Conservation (phyloP, 495 filamentous ascomycete genomes). For the Podospora appendiculata region DNA sequence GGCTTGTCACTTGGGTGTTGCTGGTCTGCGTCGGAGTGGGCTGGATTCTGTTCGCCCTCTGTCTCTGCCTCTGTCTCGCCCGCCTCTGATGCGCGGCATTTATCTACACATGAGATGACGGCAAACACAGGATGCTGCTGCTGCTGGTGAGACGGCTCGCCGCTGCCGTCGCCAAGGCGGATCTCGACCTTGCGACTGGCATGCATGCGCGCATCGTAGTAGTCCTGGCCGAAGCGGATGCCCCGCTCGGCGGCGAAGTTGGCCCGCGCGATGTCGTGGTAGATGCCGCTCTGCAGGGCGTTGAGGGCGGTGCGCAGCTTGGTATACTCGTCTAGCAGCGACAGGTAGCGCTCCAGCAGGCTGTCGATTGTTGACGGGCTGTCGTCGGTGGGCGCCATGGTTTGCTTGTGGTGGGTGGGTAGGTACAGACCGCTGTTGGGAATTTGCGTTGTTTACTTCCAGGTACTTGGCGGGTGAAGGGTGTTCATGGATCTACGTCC, state of each 20-base stretch:
- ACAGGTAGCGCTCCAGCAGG: constrained; percentile 62
- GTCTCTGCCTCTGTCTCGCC: neutral
- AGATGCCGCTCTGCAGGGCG: constrained; percentile 45
- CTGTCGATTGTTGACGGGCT: constrained; percentile 43
- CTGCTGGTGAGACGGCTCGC: neutral
- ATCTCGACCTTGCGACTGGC: constrained; percentile 37
- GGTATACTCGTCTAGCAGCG: constrained; percentile 64
- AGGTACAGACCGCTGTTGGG: too few relatives aligned
- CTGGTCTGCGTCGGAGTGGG: constrained; percentile 7
- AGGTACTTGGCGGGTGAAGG: too few relatives aligned
- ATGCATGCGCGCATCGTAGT: constrained; percentile 68
- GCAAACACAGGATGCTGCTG: neutral
- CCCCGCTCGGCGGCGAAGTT: constrained; percentile 62
- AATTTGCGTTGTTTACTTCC: too few relatives aligned
- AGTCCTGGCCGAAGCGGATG: constrained; percentile 53
- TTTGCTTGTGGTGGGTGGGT: neutral
- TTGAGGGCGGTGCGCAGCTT: constrained; percentile 47
- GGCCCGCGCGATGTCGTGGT: constrained; percentile 55
- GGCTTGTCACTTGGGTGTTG: neutral
- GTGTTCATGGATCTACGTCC: too few relatives aligned
- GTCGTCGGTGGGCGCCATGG: neutral
- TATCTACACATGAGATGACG: neutral
- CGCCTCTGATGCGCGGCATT: neutral
- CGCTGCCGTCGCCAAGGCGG: neutral
- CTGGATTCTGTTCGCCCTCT: neutral